A percentile compares a stretch with the other conserved stretches of the same genome.
phyloP scores from a whole-genome alignment of 1,284 basidiomycete species.

The Fomitopsis pinicola region DNA sequence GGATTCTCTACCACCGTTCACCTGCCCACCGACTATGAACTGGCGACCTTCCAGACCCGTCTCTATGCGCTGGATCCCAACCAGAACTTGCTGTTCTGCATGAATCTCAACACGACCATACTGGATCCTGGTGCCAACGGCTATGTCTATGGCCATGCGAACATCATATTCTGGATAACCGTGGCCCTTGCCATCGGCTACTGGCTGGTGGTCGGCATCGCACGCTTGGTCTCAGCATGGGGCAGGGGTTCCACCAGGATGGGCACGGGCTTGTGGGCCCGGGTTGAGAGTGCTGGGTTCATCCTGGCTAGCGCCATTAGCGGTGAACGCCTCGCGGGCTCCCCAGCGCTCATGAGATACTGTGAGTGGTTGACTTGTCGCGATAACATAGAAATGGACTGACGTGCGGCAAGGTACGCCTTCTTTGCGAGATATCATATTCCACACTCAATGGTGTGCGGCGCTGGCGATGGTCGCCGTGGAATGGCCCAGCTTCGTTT shows the following conservation, averaged over 20 bases:
- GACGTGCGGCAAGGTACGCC: slow-evolving; percentile 67
- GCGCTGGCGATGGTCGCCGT: slow-evolving; percentile 90
- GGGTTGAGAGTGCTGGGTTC: slow-evolving; percentile 77
- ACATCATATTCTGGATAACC: slow-evolving; percentile 79
- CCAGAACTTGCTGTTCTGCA: slow-evolving; percentile 75
- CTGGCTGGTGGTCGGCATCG: slow-evolving; percentile 76
- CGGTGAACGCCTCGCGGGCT: slow-evolving; percentile 82
- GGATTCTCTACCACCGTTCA: slow-evolving; percentile 79
- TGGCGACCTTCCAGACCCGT: slow-evolving; percentile 82
- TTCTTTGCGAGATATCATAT: slow-evolving; percentile 87
- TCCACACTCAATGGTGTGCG: slow-evolving; percentile 89
- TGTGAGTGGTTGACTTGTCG: slow-evolving; percentile 43
- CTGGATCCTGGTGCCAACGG: slow-evolving; percentile 49
- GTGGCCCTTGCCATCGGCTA: slow-evolving; percentile 76
- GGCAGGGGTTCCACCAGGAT: slow-evolving; percentile 59
- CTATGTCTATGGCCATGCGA: slow-evolving; percentile 69
- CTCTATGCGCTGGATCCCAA: slow-evolving; percentile 87
- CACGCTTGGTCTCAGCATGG: slow-evolving; percentile 83
- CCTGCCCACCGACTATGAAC: slow-evolving; percentile 63
- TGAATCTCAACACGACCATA: slow-evolving; percentile 78
- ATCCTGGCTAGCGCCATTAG: slow-evolving; percentile 91
- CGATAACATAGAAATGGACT: not conserved
- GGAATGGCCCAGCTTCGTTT: slow-evolving; percentile 90
- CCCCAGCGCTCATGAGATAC: slow-evolving; percentile 85
- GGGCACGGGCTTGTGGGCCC: slow-evolving; percentile 58